Evolutionary conservation across 306 rosid genomes (phyloP).

Genomic region (Quercus glauca): DNA sequence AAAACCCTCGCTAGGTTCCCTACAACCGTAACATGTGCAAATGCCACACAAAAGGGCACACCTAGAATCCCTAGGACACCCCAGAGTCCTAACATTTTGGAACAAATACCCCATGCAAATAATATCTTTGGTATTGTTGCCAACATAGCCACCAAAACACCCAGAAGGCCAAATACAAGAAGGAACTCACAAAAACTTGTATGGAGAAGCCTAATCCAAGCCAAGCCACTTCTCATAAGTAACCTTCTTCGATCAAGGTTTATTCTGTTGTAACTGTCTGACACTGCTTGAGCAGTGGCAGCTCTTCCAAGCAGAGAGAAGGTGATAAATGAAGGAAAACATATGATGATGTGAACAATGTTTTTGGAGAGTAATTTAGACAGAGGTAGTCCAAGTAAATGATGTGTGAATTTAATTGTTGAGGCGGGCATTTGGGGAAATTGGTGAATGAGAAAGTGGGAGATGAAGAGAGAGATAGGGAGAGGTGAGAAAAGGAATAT

Average conservation of each 20-base stretch:
- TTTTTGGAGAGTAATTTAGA: conserved; percentile 10
- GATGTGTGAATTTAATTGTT: conserved; percentile 1
- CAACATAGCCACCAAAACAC: conserved; percentile 5
- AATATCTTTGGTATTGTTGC: conserved; percentile 15
- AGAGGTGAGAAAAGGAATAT: conserved; percentile 31
- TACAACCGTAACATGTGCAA: conserved; percentile 25
- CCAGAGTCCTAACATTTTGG: conserved; percentile 16
- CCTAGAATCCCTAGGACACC: conserved; percentile 22
- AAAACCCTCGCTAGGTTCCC: conserved; percentile 28
- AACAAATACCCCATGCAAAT: not conserved
- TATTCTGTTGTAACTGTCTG: conserved; percentile 21
- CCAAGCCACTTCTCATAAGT: conserved; percentile 21
- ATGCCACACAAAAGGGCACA: conserved; percentile 22
- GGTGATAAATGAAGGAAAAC: conserved; percentile 27
- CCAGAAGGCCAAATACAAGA: conserved; percentile 17
- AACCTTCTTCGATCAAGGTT: conserved; percentile 24
- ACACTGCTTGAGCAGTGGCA: conserved; percentile 28
- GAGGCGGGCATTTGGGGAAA: conserved; percentile 26
- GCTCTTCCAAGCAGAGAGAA: conserved; percentile 31
- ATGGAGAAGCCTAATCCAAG: conserved; percentile 32
- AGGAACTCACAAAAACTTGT: conserved; percentile 21
- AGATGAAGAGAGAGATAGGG: conserved; percentile 28
- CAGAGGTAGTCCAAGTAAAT: conserved; percentile 10
- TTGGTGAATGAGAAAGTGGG: conserved; percentile 25
- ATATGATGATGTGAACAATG: conserved; percentile 18